Evolutionary conservation across 2,329 filamentous ascomycete species (phyloP).

Genomic region (Didymella segeticola): DNA sequence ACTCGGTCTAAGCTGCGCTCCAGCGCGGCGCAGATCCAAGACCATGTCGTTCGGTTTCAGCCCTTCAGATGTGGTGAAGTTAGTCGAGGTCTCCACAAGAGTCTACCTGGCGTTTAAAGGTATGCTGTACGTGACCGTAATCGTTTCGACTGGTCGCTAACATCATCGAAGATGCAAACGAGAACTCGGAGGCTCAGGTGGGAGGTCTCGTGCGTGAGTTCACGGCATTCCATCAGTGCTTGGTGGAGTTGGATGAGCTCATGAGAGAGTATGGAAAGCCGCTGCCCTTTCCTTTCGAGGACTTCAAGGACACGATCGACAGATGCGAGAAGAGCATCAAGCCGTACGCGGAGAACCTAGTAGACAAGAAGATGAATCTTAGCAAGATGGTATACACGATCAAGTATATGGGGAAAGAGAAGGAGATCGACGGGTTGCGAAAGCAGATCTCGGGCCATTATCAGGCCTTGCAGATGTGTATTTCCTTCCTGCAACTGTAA

Average conservation of each 20-base stretch:
- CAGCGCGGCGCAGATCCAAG: slow-evolving; percentile 32
- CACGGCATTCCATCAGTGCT: slow-evolving; percentile 37
- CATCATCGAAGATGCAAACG: slow-evolving; percentile 37
- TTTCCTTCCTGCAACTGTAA: slow-evolving; percentile 41
- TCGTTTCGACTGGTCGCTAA: slow-evolving; percentile 13
- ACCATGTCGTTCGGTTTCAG: slow-evolving; percentile 43
- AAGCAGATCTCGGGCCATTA: slow-evolving; percentile 40
- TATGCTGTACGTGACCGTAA: slow-evolving; percentile 5
- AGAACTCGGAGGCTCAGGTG: slow-evolving; percentile 44
- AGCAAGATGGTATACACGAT: slow-evolving; percentile 41
- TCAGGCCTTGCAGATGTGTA: slow-evolving; percentile 42
- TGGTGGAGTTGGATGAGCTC: slow-evolving; percentile 36
- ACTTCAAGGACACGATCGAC: slow-evolving; percentile 41
- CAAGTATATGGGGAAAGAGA: slow-evolving; percentile 44
- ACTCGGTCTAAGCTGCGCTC: slow-evolving; percentile 29
- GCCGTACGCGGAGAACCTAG: slow-evolving; percentile 37
- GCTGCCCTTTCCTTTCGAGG: slow-evolving; percentile 38
- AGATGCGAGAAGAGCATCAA: slow-evolving; percentile 39
- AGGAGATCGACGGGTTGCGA: slow-evolving; percentile 39
- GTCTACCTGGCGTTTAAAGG: slow-evolving; percentile 45
- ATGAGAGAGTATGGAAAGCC: slow-evolving; percentile 44
- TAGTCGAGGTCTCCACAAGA: slow-evolving; percentile 41
- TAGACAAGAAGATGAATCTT: slow-evolving; percentile 41
- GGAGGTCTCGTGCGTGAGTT: slow-evolving; percentile 40
- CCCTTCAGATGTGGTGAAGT: slow-evolving; percentile 40